Base-by-base conservation (phyloP, 2,329 filamentous ascomycete genomes). In the Fusarium papillatum region DNA sequence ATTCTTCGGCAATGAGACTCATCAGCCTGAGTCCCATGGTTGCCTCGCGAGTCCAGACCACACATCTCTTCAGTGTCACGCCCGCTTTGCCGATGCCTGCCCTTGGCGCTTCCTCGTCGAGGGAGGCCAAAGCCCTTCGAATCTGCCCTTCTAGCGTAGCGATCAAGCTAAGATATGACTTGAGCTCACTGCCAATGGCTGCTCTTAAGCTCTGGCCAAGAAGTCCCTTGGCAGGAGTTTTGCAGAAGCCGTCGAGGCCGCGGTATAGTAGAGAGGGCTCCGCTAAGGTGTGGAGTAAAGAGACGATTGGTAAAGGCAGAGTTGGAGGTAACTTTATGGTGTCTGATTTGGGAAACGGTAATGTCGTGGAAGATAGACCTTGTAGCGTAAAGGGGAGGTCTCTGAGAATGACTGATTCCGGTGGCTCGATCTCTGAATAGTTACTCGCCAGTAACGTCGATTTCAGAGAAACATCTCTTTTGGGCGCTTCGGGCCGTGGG, bases 1-100 rank as follows among this genome's bases (percentile, higher is more conserved):
- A 95, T 82, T 98, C 95, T 81, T 98, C 96, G 0, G 97, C 95
- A 80, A 99, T 98, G 69, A 98, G 84, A 79, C 95, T 97, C 94
- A 99, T 96, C 67, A 99, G 87, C 19, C 97, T 92, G 77, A 99
- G 85, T 1, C 96, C 97, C 93, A 98, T 97, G 1, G 97, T 99
- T 9, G 97, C 95, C 83, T 99, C 97, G 77, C 96, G 92, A 11
- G 96, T 98, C 97, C 97, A 99, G 29, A 99, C 94, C 4, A 99
- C 94, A 79, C 96, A 98, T 82, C 97, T 90, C 83, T 98, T 98
- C 63, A 99, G 87, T 0, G 97, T 99, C 17, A 99, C 96, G 2
- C 96, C 95, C 1, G 95, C 93, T 79, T 96, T 97, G 8, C 95
- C 93, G 65, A 97, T 92, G 2, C 93, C 93, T 55, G 91, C 90